Evolutionary conservation across 768 basidiomycete species (phyloP).

Genomic region (Boletus patriciae): DNA sequence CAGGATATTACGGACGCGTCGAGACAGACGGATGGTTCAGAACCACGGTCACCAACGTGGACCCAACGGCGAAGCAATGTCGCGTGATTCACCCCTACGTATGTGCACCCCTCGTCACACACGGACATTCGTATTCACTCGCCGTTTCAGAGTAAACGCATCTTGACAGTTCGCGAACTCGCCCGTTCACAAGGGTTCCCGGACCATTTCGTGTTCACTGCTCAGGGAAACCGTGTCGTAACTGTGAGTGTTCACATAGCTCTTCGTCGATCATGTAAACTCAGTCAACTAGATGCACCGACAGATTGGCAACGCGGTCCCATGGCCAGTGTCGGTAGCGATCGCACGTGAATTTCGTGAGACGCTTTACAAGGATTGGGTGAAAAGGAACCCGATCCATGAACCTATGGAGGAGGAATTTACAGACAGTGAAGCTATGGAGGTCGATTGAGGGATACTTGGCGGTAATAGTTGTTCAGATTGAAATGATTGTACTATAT

Average conservation of each 20-base stretch:
- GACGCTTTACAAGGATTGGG: conserved; percentile 55
- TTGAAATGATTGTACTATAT: background rate
- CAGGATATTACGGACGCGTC: conserved; percentile 61
- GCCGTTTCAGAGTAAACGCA: conserved; percentile 56
- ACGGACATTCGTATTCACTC: background rate
- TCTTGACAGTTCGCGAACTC: conserved; percentile 72
- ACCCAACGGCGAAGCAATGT: conserved; percentile 76
- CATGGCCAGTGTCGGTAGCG: conserved; percentile 62
- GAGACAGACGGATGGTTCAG: conserved; percentile 57
- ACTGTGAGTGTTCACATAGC: conserved; percentile 46
- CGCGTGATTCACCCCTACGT: conserved; percentile 68
- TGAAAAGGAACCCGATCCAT: conserved; percentile 22
- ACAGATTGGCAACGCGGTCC: conserved; percentile 81
- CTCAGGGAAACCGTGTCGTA: conserved; percentile 51
- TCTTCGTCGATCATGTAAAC: background rate
- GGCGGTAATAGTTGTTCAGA: background rate
- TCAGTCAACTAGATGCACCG: conserved; percentile 60
- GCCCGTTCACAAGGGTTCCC: conserved; percentile 84
- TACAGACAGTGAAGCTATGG: conserved; percentile 24
- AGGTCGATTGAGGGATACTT: conserved; percentile 29
- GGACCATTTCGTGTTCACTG: conserved; percentile 65
- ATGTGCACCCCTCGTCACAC: conserved; percentile 19
- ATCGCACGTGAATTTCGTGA: conserved; percentile 62
- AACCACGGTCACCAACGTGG: conserved; percentile 77
- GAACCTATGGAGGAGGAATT: conserved; percentile 34